Base-by-base conservation (phyloP, 2,329 filamentous ascomycete genomes). In the Emericellopsis cladophorae region DNA sequence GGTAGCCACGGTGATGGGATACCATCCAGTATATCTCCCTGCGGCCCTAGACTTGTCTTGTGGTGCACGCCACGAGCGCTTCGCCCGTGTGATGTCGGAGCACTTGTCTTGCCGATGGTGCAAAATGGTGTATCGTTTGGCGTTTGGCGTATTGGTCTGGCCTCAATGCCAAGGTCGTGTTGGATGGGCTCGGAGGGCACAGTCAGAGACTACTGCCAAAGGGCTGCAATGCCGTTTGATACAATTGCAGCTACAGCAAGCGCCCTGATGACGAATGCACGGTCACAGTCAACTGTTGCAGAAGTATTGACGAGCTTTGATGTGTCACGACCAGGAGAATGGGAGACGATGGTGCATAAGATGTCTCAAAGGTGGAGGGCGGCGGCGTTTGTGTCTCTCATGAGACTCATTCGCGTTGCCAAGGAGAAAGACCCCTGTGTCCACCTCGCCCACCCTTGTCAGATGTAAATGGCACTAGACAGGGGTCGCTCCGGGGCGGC, bases 281-380 rank as follows among this genome's bases (percentile, higher is more conserved):
- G 10, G 26, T 29, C 26, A 12, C 26, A 29, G 26, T 29, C 26
- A 9, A 29, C 26, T 12, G 26, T 29, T 29, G 26, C 26, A 29
- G 26, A 29, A 29, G 26, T 12, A 12, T 12, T 7, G 26, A 29
- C 26, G 6, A 29, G 26, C 12, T 29, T 7, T 12, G 26, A 29
- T 29, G 8, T 29, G 26, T 9, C 26, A 29, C 26, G 9, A 40
- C 33, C 36, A 34, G 16, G 5, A 31, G 21, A 36, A 24, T 6
- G 12, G 12, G 24, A 40, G 37, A 11, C 32, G 50, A 46, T 54
- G 54, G 50, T 52, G 50, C 49, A 51, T 49, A 49, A 52, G 42
- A 49, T 56, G 56, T 59, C 56, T 58, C 56, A 50, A 52, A 51
- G 50, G 46, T 47, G 51, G 50, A 55, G 49, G 46, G 44, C 47